Percentiles rank a stretch among this genome's conserved stretches.
These are phyloP conservation scores for Crataegus laevigata DNA, from an alignment of 306 rosid genomes.

Conservation along the genomic window DNA sequence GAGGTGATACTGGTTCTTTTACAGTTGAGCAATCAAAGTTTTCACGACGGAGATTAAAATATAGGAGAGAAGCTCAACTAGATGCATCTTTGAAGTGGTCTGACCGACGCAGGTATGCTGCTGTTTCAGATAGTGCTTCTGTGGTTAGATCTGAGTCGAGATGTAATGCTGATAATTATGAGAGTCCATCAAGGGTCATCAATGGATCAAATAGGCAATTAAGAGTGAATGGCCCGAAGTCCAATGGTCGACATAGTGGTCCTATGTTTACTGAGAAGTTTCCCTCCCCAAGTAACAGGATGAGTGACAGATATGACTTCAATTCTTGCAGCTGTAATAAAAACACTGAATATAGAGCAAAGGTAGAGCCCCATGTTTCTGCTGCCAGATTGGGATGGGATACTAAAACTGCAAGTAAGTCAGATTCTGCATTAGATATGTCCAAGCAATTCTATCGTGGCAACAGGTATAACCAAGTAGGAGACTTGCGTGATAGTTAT, in stretches of 20 bases:
- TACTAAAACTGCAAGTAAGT: constrained; percentile 41
- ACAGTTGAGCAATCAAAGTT: constrained; percentile 48
- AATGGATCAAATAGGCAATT: constrained; percentile 46
- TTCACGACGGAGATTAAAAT: constrained; percentile 52
- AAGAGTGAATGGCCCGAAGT: constrained; percentile 48
- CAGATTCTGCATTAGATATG: constrained; percentile 52
- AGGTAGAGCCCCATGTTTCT: constrained; percentile 56
- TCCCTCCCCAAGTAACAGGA: constrained; percentile 47
- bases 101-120: constrained; percentile 49
- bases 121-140: constrained; percentile 51
- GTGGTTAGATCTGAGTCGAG: constrained; percentile 47
- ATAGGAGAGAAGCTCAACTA: constrained; percentile 54
- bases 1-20: constrained; percentile 46
- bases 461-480: constrained; percentile 50
- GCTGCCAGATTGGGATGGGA: constrained; percentile 47
- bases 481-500: constrained; percentile 49
- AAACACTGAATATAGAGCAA: constrained; percentile 55
- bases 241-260: constrained; percentile 60
- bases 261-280: constrained; percentile 61
- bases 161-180: constrained; percentile 53
- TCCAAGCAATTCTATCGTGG: constrained; percentile 65
- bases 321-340: constrained; percentile 74
- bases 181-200: constrained; percentile 43
- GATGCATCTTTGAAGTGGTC: constrained; percentile 71
- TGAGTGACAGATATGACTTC: constrained; percentile 53